Conservation (phyloP, 2,329 filamentous ascomycete species). For the Exophiala sp. region DNA sequence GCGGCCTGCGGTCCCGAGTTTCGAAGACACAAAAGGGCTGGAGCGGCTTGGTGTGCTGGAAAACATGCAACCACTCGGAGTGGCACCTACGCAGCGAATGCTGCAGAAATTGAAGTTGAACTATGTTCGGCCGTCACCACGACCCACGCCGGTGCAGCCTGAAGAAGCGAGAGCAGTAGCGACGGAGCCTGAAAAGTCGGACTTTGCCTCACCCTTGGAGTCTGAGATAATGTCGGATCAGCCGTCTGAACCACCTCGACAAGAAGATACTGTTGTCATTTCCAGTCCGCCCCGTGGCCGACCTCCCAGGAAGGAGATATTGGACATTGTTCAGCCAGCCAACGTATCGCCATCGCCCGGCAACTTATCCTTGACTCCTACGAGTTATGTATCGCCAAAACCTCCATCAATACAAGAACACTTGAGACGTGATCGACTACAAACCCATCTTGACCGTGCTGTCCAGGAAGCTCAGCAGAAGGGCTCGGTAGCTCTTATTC, state of each 20-base stretch:
- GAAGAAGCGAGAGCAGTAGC: constrained; percentile 20
- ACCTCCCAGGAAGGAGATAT: constrained; percentile 24
- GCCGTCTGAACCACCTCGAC: constrained; percentile 10
- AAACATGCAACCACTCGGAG: constrained; percentile 78
- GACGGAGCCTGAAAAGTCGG: constrained; percentile 22
- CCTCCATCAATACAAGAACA: constrained; percentile 27
- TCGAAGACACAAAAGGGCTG: constrained; percentile 70
- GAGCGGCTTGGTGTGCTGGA: constrained; percentile 72
- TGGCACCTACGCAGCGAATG: constrained; percentile 62
- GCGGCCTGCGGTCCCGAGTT: constrained; percentile 61
- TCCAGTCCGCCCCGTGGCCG: constrained; percentile 28
- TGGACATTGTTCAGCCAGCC: constrained; percentile 19
- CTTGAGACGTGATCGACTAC: constrained; percentile 25
- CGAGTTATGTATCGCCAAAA: constrained; percentile 17
- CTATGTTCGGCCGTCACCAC: constrained; percentile 22
- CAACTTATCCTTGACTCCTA: constrained; percentile 16
- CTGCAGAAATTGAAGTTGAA: constrained; percentile 51
- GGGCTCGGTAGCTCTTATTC: constrained; percentile 21
- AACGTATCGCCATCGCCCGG: constrained; percentile 18
- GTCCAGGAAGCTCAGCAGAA: constrained; percentile 22
- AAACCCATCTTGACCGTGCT: constrained; percentile 23
- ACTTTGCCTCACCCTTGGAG: constrained; percentile 20
- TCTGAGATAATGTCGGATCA: constrained; percentile 14
- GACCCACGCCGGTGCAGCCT: constrained; percentile 18
- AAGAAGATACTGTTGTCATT: constrained; percentile 21